Conservation (phyloP, 164 flowering plant species). For the Vitis labrusca region DNA sequence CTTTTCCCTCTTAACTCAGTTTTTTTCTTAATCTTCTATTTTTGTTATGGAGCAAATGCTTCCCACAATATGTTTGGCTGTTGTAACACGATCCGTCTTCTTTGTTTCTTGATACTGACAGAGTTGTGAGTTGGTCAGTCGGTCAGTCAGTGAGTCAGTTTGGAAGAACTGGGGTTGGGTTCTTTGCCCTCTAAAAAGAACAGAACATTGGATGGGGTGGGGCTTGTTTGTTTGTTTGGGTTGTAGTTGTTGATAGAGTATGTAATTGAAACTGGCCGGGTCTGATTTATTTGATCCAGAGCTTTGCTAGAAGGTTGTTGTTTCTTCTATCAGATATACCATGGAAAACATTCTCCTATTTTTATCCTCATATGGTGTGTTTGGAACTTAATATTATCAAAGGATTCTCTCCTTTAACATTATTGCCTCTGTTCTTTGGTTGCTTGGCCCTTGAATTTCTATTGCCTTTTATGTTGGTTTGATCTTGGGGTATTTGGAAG, state of each 20-base stretch:
- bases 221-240: slow-evolving; percentile 8
- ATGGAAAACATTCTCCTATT: not conserved
- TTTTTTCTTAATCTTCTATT: not conserved
- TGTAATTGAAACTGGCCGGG: slow-evolving; percentile 13
- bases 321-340: not conserved
- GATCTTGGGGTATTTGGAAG: no score
- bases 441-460: no score
- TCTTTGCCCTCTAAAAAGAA: not conserved
- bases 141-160: not conserved
- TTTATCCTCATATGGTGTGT: not conserved
- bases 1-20: not conserved
- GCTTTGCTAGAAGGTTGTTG: not conserved
- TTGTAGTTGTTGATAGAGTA: slow-evolving; percentile 12
- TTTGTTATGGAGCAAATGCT: slow-evolving; percentile 17
- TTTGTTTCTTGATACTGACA: slow-evolving; percentile 5
- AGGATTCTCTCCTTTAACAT: not conserved
- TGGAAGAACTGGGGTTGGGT: slow-evolving; percentile 6
- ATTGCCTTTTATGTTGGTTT: no score
- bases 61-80: slow-evolving; percentile 17
- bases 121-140: not conserved
- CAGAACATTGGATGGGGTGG: not conserved
- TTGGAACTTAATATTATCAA: not conserved
- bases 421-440: no score
- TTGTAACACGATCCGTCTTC: slow-evolving; percentile 8
- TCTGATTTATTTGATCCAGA: slow-evolving; percentile 2